Evolutionary conservation across 2,329 filamentous ascomycete genomes (phyloP).

Genomic region (Alternaria incomplexa): DNA sequence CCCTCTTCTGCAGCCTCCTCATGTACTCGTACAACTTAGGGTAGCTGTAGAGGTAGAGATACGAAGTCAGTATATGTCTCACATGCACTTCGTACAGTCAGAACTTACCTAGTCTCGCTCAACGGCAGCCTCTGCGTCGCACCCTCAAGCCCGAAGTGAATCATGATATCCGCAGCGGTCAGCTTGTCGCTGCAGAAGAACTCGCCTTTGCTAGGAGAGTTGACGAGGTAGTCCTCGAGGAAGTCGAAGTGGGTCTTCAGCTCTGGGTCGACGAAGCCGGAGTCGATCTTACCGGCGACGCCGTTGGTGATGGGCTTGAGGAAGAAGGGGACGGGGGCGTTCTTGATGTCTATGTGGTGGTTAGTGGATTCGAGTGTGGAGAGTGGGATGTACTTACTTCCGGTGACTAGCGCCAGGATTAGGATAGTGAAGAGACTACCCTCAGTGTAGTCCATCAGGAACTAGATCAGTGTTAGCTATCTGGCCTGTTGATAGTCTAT

Average conservation of each 20-base stretch:
- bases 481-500: too few relatives aligned
- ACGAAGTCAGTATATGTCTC: too few relatives aligned
- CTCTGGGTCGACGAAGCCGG: slow-evolving; percentile 55
- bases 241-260: slow-evolving; percentile 57
- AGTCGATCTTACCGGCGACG: slow-evolving; percentile 59
- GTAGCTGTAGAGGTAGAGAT: too few relatives aligned
- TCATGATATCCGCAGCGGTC: slow-evolving; percentile 60
- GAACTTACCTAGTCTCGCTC: slow-evolving; percentile 49
- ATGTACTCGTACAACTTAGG: slow-evolving; percentile 57
- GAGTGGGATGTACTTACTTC: slow-evolving; percentile 33
- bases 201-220: slow-evolving; percentile 55
- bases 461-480: slow-evolving; percentile 44
- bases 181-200: slow-evolving; percentile 58
- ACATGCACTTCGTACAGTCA: too few relatives aligned
- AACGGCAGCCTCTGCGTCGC: slow-evolving; percentile 46
- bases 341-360: slow-evolving; percentile 45
- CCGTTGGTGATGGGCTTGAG: slow-evolving; percentile 67
- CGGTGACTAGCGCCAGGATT: slow-evolving; percentile 67
- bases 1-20: slow-evolving; percentile 52
- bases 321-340: slow-evolving; percentile 69
- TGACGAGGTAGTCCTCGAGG: slow-evolving; percentile 57
- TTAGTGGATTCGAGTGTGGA: too few relatives aligned
- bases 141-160: slow-evolving; percentile 59
- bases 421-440: slow-evolving; percentile 80
- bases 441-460: slow-evolving; percentile 78